Percentiles rank a stretch among this genome's conserved stretches.
Conservation (phyloP, 495 filamentous ascomycete genomes). For the Penicillium cinerascens region DNA sequence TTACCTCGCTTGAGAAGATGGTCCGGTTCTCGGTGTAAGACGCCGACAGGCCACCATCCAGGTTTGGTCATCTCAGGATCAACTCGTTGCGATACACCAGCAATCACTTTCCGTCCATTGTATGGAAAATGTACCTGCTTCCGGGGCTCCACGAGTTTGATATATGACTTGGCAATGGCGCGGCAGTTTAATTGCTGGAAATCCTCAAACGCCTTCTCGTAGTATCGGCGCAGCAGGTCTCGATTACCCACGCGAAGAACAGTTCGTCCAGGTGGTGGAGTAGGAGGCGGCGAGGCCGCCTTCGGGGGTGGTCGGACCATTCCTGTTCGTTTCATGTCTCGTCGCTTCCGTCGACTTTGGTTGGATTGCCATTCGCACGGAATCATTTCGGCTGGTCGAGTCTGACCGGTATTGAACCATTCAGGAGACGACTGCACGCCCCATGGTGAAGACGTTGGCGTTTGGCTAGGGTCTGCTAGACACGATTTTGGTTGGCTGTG, state of each 20-base stretch:
- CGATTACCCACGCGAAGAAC: constrained; percentile 55
- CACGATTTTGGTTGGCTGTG: neutral
- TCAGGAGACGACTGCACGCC: constrained; percentile 16
- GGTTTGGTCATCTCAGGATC: constrained; percentile 53
- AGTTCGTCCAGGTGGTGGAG: constrained; percentile 25
- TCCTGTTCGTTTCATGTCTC: constrained; percentile 18
- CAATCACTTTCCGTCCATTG: constrained; percentile 51
- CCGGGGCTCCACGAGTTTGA: constrained; percentile 78
- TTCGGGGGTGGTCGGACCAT: constrained; percentile 17
- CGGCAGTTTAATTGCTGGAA: constrained; percentile 48
- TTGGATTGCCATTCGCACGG: constrained; percentile 38
- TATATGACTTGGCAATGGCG: constrained; percentile 69
- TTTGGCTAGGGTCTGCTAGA: constrained; percentile 12
- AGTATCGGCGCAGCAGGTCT: constrained; percentile 57
- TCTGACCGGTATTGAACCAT: constrained; percentile 19
- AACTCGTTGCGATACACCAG: constrained; percentile 37
- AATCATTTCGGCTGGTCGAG: constrained; percentile 27
- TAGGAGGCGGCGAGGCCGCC: constrained; percentile 25
- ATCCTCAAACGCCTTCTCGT: constrained; percentile 46
- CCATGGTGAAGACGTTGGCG: constrained; percentile 12
- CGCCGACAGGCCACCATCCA: constrained; percentile 72
- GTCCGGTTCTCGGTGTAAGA: constrained; percentile 74
- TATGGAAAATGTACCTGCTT: constrained; percentile 85
- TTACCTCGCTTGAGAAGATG: constrained; percentile 70
- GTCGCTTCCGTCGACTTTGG: constrained; percentile 29